These are phyloP conservation scores for Tritrichomonas foetus DNA, from an alignment of 208 protist genomes.

Conservation along the genomic window DNA sequence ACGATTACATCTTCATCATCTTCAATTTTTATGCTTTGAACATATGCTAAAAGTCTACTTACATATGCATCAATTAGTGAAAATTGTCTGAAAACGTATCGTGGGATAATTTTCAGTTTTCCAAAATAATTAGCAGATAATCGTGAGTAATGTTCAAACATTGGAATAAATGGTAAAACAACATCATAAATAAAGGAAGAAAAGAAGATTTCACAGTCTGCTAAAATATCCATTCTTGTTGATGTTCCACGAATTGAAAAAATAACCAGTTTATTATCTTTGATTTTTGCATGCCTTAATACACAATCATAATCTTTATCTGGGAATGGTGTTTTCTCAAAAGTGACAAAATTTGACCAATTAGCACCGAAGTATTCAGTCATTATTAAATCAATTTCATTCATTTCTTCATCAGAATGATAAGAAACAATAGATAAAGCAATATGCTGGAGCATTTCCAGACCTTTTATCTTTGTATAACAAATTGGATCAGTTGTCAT, in stretches of 20 bases:
- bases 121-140: neutral
- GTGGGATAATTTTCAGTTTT: neutral
- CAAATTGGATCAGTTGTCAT: no score
- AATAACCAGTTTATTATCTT: neutral
- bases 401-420: no score
- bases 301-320: neutral
- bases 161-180: neutral
- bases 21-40: neutral
- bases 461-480: no score
- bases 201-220: neutral
- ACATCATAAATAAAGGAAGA: neutral
- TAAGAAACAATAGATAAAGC: no score
- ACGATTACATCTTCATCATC: neutral
- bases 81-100: neutral
- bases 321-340: neutral
- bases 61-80: neutral
- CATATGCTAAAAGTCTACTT: neutral
- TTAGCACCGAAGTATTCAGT: neutral
- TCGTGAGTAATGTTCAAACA: neutral
- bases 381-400: no score
- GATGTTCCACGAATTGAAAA: neutral
- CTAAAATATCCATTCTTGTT: neutral
- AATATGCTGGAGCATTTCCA: no score
- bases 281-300: neutral
- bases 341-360: neutral